phyloP scores from a whole-genome alignment of 106 monocot genomes.

The Platanthera zijinensis region DNA sequence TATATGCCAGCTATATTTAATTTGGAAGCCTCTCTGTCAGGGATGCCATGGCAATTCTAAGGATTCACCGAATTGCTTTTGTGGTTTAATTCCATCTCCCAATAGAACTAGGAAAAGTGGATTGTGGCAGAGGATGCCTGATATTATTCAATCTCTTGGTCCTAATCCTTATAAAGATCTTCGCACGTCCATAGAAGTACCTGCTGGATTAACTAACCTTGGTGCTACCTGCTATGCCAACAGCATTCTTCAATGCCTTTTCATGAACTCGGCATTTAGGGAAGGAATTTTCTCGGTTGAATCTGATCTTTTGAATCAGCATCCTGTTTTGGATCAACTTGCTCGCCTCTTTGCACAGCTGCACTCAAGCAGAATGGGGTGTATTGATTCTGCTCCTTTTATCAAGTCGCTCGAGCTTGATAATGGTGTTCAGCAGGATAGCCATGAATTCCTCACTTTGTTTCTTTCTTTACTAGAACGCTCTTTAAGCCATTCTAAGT shows the following conservation, averaged over 20 bases:
- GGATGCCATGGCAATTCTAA: constrained; percentile 83
- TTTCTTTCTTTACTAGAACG: constrained; percentile 91
- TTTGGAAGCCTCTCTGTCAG: constrained; percentile 67
- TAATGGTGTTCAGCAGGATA: constrained; percentile 95
- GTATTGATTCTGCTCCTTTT: constrained; percentile 94
- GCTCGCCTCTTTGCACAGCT: constrained; percentile 77
- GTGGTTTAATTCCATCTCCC: constrained; percentile 68
- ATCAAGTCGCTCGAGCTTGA: constrained; percentile 93
- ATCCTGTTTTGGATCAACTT: constrained; percentile 86
- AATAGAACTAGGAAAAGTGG: constrained; percentile 71
- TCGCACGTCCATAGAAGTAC: constrained; percentile 55
- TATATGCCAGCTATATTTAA: constrained; percentile 54
- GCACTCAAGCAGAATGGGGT: constrained; percentile 78
- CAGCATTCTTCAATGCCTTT: constrained; percentile 97
- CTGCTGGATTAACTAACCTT: constrained; percentile 90
- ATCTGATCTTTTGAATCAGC: constrained; percentile 52
- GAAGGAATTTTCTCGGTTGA: constrained; percentile 77
- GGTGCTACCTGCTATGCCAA: constrained; percentile 99
- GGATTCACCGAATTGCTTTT: constrained; percentile 93
- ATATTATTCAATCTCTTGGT: constrained; percentile 69
- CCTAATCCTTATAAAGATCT: constrained; percentile 64
- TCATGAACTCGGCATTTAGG: constrained; percentile 82
- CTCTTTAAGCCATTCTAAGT: constrained; percentile 62
- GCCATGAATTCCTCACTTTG: constrained; percentile 94
- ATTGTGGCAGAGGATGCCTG: constrained; percentile 81